Base-by-base conservation (phyloP, 1,139 yeast species). In the Scheffersomyces parashehatae region DNA sequence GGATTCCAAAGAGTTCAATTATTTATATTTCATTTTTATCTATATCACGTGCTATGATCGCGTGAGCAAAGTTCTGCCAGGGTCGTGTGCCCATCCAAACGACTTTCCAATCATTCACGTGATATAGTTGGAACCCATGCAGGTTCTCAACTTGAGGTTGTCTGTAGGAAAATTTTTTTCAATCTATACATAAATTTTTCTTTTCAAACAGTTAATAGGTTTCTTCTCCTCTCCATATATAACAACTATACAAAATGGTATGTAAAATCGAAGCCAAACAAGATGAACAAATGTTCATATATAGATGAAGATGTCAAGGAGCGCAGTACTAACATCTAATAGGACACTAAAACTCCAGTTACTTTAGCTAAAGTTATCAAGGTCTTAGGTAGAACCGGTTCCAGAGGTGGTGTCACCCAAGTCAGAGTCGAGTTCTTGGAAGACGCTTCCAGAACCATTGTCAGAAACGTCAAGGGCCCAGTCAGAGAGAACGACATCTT, bases 361-460 rank as follows among this genome's bases (percentile, higher is more conserved):
- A 93, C 96, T 81, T 88, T 93, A 79, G 99, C 98, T 76, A 91
- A 90, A 83, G 98, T 93, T 74, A 90, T 88, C 81, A 93, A 93
- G 84, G 98, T 93, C 77, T 85, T 93, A 78, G 98, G 98, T 76
- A 90, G 98, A 82, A 91, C 98, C 85, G 98, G 97, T 74, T 91
- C 97, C 74, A 91, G 98, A 83, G 99, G 99, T 86, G 98, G 97
- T 86, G 99, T 93, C 79, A 93, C 98, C 79, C 99, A 93, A 81
- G 98, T 93, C 76, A 91, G 99, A 81, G 98, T 93, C 69, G 98
- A 93, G 80, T 93, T 93, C 87, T 84, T 93, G 76, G 98, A 91
- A 77, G 98, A 93, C 75, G 81, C 95, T 68, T 81, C 96, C 76
- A 90, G 98, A 85, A 88, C 97, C 70, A 91, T 93, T 71, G 97